Percentiles rank a stretch among this genome's conserved stretches.
Conservation (phyloP, 2,329 filamentous ascomycete species). For the Rhytidhysteron rufulum region DNA sequence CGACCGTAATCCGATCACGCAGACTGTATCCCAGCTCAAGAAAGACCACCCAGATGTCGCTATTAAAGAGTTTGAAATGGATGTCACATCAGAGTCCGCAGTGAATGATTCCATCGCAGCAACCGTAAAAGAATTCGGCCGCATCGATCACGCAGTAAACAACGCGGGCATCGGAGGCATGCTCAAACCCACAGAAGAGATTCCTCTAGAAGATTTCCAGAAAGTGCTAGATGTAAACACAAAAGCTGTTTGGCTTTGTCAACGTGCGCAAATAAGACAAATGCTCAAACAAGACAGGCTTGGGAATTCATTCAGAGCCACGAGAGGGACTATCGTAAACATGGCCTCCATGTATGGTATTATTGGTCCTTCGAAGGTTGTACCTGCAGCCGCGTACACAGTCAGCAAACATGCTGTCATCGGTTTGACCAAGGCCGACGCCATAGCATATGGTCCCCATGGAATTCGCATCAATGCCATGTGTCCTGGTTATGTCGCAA, state of each 20-base stretch:
- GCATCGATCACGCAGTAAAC: constrained; percentile 55
- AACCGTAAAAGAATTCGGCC: constrained; percentile 46
- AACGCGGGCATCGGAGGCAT: constrained; percentile 51
- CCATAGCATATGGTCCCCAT: constrained; percentile 47
- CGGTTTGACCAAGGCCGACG: constrained; percentile 54
- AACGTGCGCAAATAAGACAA: constrained; percentile 49
- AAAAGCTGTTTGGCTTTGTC: constrained; percentile 56
- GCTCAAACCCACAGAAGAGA: constrained; percentile 43
- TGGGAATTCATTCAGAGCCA: constrained; percentile 24
- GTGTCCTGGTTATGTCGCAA: constrained; percentile 51
- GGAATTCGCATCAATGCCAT: constrained; percentile 59
- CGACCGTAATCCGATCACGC: constrained; percentile 40
- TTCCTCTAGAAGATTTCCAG: constrained; percentile 47
- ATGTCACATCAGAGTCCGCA: constrained; percentile 44
- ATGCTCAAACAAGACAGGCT: constrained; percentile 50
- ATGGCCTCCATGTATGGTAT: constrained; percentile 52
- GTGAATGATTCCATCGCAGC: constrained; percentile 44
- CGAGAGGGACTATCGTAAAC: constrained; percentile 54
- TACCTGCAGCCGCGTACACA: constrained; percentile 46
- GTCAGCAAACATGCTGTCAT: constrained; percentile 54
- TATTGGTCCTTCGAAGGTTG: constrained; percentile 33
- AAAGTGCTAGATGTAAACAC: constrained; percentile 52
- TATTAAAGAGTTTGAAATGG: constrained; percentile 40
- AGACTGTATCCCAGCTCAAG: constrained; percentile 33
- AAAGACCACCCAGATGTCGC: constrained; percentile 38